Percentiles rank a stretch among this genome's conserved stretches.
Evolutionary conservation across 176 grass and related monocot genomes (phyloP).

Genomic region (Bonia amplexicaulis): DNA sequence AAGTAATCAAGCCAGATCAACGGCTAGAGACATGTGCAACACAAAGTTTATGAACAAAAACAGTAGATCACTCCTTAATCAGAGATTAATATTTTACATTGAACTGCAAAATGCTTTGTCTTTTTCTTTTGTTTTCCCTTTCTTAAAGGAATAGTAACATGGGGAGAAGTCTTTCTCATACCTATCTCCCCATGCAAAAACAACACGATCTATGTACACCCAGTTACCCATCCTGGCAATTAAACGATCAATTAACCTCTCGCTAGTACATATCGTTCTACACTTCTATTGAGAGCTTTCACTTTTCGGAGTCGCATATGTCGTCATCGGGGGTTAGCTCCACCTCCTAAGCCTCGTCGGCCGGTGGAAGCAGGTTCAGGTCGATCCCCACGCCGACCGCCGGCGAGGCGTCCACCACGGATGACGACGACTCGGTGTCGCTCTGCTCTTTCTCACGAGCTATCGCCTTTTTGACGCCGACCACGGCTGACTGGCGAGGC

Average conservation of each 20-base stretch:
- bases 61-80: constrained; percentile 21
- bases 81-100: constrained; percentile 28
- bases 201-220: constrained; percentile 52
- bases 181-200: constrained; percentile 41
- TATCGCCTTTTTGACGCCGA: not conserved
- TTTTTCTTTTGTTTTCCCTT: not conserved
- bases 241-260: constrained; percentile 41
- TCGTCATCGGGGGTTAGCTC: constrained; percentile 5
- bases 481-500: not conserved
- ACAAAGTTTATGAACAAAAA: not conserved
- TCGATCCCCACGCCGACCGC: constrained; percentile 51
- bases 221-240: constrained; percentile 35
- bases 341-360: constrained; percentile 30
- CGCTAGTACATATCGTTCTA: constrained; percentile 31
- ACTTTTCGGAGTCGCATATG: not conserved
- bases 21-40: not conserved
- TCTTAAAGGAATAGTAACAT: constrained; percentile 35
- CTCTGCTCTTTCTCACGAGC: constrained; percentile 56
- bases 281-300: not conserved
- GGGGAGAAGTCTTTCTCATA: not conserved
- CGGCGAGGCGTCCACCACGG: constrained; percentile 60
- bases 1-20: not conserved
- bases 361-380: constrained; percentile 68
- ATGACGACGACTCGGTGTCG: constrained; percentile 74
- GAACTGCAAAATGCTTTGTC: not conserved